These are phyloP conservation scores for Tricholoma matsutake DNA, from an alignment of 768 basidiomycete species.

Conservation along the genomic window DNA sequence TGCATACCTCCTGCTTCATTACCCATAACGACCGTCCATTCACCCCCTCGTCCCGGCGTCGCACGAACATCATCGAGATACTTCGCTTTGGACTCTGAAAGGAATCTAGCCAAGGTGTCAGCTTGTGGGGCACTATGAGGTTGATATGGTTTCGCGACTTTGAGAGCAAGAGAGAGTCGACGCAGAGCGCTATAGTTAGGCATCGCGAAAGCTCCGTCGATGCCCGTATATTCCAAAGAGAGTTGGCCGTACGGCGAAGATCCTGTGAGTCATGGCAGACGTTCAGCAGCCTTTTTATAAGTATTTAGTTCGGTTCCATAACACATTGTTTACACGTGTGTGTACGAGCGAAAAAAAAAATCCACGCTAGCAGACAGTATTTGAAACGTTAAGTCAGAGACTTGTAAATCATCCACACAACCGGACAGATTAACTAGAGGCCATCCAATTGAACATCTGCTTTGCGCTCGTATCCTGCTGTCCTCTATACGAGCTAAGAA, in stretches of 20 bases:
- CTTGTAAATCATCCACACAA: neutral
- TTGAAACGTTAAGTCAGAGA: no score
- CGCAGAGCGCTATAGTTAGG: constrained; percentile 25
- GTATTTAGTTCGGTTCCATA: no score
- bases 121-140: constrained; percentile 13
- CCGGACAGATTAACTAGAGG: neutral
- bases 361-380: no score
- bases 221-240: neutral
- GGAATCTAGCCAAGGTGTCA: constrained; percentile 27
- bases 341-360: no score
- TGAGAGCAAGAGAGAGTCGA: constrained; percentile 35
- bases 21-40: constrained; percentile 89
- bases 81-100: constrained; percentile 43
- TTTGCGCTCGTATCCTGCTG: constrained; percentile 39
- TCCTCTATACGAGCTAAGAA: constrained; percentile 60
- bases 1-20: constrained; percentile 92
- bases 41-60: constrained; percentile 38
- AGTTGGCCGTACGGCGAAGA: neutral
- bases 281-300: no score
- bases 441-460: constrained; percentile 33
- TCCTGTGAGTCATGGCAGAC: no score
- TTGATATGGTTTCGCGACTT: constrained; percentile 26
- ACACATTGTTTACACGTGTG: no score
- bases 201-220: constrained; percentile 12
- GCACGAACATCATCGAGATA: constrained; percentile 58